Percentiles rank a stretch among this genome's conserved stretches.
Evolutionary conservation across 2,329 filamentous ascomycete species (phyloP).

Genomic region (Epichloe baconii): DNA sequence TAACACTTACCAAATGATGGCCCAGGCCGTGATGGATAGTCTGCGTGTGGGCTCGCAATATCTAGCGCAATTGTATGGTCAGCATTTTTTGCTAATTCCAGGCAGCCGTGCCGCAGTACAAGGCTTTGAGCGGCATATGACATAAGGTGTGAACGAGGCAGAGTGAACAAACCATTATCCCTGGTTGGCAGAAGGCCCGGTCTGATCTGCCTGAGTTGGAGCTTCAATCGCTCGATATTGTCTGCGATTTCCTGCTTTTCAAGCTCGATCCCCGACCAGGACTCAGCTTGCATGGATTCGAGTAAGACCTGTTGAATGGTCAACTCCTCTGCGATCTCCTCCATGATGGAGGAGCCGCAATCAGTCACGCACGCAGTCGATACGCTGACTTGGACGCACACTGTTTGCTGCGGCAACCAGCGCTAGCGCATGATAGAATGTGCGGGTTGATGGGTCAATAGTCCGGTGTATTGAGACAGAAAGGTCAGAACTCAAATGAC

Average conservation of each 20-base stretch:
- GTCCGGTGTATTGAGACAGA: background rate
- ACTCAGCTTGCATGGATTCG: slow-evolving; percentile 21
- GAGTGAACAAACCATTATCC: background rate
- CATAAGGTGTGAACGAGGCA: background rate
- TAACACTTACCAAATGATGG: background rate
- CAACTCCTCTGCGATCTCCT: slow-evolving; percentile 27
- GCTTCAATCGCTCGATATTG: slow-evolving; percentile 18
- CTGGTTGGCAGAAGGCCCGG: background rate
- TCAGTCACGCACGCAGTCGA: slow-evolving; percentile 5
- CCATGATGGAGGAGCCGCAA: slow-evolving; percentile 7
- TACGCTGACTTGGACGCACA: slow-evolving; percentile 3
- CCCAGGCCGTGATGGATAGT: background rate
- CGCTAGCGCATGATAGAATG: background rate
- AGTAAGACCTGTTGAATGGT: slow-evolving; percentile 29
- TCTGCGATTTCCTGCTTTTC: background rate
- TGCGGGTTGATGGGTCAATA: too few species aligned
- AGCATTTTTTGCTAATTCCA: background rate
- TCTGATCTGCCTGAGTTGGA: slow-evolving; percentile 11
- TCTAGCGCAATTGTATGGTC: background rate
- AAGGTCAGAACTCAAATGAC: background rate
- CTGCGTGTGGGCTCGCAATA: background rate
- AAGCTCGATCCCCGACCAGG: slow-evolving; percentile 18
- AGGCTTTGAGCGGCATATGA: background rate
- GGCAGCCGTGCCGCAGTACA: background rate
- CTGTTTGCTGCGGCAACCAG: background rate